Evolutionary conservation across 2,329 filamentous ascomycete genomes (phyloP).

Genomic region (Apiospora hydei): DNA sequence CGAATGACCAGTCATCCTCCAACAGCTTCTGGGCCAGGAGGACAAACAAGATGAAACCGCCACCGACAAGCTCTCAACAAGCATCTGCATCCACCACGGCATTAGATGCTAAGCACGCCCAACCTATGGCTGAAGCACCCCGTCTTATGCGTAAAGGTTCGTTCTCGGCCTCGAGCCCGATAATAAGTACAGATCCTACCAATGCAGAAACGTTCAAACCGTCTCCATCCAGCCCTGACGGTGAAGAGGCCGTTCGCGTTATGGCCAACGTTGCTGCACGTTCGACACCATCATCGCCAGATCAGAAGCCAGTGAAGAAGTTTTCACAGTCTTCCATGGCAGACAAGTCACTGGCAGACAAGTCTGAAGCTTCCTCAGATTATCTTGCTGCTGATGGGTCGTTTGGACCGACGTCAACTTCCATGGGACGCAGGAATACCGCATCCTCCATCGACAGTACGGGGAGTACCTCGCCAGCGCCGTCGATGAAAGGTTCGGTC

Average conservation of each 20-base stretch:
- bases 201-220: slow-evolving; percentile 71
- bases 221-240: slow-evolving; percentile 62
- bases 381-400: slow-evolving; percentile 30
- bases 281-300: slow-evolving; percentile 54
- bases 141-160: slow-evolving; percentile 67
- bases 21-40: slow-evolving; percentile 61
- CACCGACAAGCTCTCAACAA: slow-evolving; percentile 39
- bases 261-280: slow-evolving; percentile 59
- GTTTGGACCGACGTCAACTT: slow-evolving; percentile 35
- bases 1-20: slow-evolving; percentile 48
- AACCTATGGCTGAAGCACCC: slow-evolving; percentile 53
- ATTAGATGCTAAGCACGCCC: slow-evolving; percentile 54
- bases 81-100: slow-evolving; percentile 55
- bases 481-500: slow-evolving; percentile 38
- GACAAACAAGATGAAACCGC: slow-evolving; percentile 46
- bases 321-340: slow-evolving; percentile 33
- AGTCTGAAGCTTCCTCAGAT: slow-evolving; percentile 34
- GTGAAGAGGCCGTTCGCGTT: slow-evolving; percentile 65
- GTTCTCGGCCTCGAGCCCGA: slow-evolving; percentile 69
- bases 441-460: slow-evolving; percentile 40
- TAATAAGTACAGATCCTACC: slow-evolving; percentile 71
- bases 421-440: slow-evolving; percentile 38
- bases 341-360: slow-evolving; percentile 23
- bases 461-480: slow-evolving; percentile 35
- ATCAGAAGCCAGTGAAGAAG: slow-evolving; percentile 37